These are phyloP conservation scores for Populus davidiana DNA, from an alignment of 345 rosid species.

Conservation along the genomic window DNA sequence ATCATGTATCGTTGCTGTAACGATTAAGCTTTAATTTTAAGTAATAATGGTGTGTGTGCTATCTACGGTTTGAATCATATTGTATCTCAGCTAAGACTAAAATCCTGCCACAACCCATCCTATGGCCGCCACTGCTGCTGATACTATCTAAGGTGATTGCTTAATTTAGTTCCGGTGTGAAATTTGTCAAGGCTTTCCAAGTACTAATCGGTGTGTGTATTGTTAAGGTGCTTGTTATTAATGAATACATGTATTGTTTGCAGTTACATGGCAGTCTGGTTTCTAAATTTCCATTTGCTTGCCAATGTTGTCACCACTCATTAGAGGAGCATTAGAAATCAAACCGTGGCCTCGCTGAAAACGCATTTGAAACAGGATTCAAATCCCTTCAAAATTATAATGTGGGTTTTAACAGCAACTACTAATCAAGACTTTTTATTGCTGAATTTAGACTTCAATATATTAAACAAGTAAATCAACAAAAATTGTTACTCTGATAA, in stretches of 20 bases:
- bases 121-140: neutral
- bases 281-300: neutral
- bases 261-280: neutral
- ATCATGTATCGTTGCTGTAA: slow-evolving; percentile 61
- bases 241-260: neutral
- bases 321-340: neutral
- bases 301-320: neutral
- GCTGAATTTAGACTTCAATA: no score
- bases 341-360: neutral
- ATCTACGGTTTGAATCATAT: neutral
- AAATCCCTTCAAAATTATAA: no score
- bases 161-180: neutral
- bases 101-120: no score
- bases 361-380: neutral
- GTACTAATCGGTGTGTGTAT: neutral
- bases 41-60: neutral
- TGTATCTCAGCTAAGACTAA: neutral
- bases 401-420: no score
- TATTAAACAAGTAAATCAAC: no score
- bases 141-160: neutral
- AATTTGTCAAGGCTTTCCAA: neutral
- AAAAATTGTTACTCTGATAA: no score
- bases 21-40: slow-evolving; percentile 24
- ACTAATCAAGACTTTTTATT: no score
- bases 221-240: neutral